Conservation (phyloP, 2,329 filamentous ascomycete species). For the Aspergillus hortae region DNA sequence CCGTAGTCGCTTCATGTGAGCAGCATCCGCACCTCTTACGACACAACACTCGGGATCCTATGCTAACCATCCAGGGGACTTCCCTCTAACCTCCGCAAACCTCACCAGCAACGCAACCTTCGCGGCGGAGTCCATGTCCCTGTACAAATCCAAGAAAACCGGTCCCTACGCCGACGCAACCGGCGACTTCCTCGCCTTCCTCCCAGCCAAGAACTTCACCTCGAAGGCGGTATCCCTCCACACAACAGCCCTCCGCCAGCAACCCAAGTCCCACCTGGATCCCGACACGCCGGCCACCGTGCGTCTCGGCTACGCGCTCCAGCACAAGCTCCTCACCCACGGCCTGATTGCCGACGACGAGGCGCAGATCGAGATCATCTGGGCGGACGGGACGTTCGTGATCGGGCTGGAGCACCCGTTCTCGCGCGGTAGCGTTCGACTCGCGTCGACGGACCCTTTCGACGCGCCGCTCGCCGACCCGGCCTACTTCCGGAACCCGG, state of each 20-base stretch:
- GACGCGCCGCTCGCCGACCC: neutral
- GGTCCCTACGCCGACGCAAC: slow-evolving; percentile 9
- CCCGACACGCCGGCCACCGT: neutral
- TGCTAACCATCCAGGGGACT: slow-evolving; percentile 2
- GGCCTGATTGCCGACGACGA: slow-evolving; percentile 1
- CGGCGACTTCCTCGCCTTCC: slow-evolving; percentile 6
- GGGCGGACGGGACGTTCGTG: slow-evolving; percentile 6
- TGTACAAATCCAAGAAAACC: slow-evolving; percentile 2
- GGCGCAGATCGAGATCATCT: slow-evolving; percentile 9
- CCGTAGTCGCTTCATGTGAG: slow-evolving; percentile 6
- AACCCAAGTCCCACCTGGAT: neutral
- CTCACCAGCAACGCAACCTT: slow-evolving; percentile 7
- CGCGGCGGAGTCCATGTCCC: neutral
- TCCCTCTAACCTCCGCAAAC: slow-evolving; percentile 5
- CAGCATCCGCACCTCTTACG: neutral
- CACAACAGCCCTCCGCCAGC: neutral
- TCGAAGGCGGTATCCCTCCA: neutral
- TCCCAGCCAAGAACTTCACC: slow-evolving; percentile 2
- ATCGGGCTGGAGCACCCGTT: slow-evolving; percentile 5
- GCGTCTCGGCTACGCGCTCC: slow-evolving; percentile 1
- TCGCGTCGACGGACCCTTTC: slow-evolving; percentile 1
- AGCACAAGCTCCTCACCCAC: slow-evolving; percentile 1
- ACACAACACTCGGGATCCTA: neutral
- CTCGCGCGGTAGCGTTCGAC: slow-evolving; percentile 5
- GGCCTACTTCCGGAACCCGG: slow-evolving; percentile 1